Base-by-base conservation (phyloP, 2,329 filamentous ascomycete species). In the Fusarium albosuccineum region DNA sequence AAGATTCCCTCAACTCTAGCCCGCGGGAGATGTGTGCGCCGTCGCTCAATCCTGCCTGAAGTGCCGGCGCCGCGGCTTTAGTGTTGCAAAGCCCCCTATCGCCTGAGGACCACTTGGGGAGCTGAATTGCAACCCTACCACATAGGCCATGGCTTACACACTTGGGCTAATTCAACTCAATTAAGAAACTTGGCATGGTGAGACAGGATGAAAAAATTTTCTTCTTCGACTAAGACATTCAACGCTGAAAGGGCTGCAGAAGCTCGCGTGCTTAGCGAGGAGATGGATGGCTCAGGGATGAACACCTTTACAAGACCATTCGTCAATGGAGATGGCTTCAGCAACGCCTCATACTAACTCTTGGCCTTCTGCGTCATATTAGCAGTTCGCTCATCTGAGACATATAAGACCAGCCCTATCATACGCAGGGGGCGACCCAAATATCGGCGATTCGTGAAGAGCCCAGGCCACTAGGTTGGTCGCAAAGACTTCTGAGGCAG, bases 371-470 rank as follows among this genome's bases (percentile, higher is more conserved):
- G 39, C 57, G 51, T 49, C 57, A 63, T 62, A 55, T 60, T 41
- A 33, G 8, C 16, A n/a, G 39, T 40, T 48, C 17, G n/a, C 51
- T 52, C 45, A 63, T 59, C 60, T 36, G 42, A 46, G 26, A 41
- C 14, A 49, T 42, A 42, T 16, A 50, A 13, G 39, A 37, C 46
- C 57, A 70, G 67, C 69, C 70, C 68, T 72, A 70, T 67, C 51
- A 62, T 22, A 37, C 42, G n/a, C 9, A 27, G 46, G 29, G 56
- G 46, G 41, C 29, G 11, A 48, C 29, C 22, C 46, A 54, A 57
- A 50, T 48, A 16, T 34, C 16, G 49, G 22, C 50, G 53, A 66
- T 63, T 69, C 57, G 52, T 57, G 44, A 44, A 44, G 9, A 14
- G n/a, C 26, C 41, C 29, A 59, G 57, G 26, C 60, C 61, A 66